These are phyloP conservation scores for Boechera retrofracta DNA, from an alignment of 345 rosid genomes.

Conservation along the genomic window DNA sequence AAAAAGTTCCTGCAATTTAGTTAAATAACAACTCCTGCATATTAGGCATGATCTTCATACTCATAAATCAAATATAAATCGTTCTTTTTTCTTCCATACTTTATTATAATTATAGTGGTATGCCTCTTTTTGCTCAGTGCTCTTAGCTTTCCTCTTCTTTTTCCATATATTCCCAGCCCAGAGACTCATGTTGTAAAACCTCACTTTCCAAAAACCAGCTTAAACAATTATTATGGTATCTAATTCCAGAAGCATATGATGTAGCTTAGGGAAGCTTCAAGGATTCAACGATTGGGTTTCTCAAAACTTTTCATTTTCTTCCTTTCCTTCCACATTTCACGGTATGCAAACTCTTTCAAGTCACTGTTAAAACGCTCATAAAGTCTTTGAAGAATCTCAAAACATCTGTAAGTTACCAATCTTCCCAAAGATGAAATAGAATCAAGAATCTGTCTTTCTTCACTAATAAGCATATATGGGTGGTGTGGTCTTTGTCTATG, in stretches of 20 bases:
- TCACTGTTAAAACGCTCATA: slow-evolving; percentile 39
- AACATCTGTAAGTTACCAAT: slow-evolving; percentile 34
- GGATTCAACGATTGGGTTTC: slow-evolving; percentile 34
- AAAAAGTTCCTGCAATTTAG: slow-evolving; percentile 30
- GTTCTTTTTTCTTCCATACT: slow-evolving; percentile 23
- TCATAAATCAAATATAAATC: slow-evolving; percentile 25
- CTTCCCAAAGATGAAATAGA: slow-evolving; percentile 31
- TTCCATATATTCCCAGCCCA: slow-evolving; percentile 39
- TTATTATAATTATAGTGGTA: slow-evolving; percentile 33
- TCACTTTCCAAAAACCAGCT: slow-evolving; percentile 38
- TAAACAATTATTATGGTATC: slow-evolving; percentile 47
- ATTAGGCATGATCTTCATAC: slow-evolving; percentile 38
- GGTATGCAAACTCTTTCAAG: slow-evolving; percentile 38
- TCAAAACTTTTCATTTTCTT: slow-evolving; percentile 37
- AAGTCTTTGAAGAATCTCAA: slow-evolving; percentile 35
- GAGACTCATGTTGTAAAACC: slow-evolving; percentile 35
- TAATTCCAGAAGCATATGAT: slow-evolving; percentile 42
- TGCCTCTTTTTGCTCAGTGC: slow-evolving; percentile 36
- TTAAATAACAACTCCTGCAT: slow-evolving; percentile 33
- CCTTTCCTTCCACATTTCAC: slow-evolving; percentile 39
- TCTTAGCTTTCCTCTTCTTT: slow-evolving; percentile 35
- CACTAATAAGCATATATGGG: slow-evolving; percentile 41
- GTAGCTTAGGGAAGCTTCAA: slow-evolving; percentile 36
- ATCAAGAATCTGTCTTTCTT: slow-evolving; percentile 45
- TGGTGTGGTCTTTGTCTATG: slow-evolving; percentile 43